Evolutionary conservation across 805 yeast species (phyloP), one percentile per base, ranked within the genome.

Genomic region (Sugiyamaella floridensis): DNA sequence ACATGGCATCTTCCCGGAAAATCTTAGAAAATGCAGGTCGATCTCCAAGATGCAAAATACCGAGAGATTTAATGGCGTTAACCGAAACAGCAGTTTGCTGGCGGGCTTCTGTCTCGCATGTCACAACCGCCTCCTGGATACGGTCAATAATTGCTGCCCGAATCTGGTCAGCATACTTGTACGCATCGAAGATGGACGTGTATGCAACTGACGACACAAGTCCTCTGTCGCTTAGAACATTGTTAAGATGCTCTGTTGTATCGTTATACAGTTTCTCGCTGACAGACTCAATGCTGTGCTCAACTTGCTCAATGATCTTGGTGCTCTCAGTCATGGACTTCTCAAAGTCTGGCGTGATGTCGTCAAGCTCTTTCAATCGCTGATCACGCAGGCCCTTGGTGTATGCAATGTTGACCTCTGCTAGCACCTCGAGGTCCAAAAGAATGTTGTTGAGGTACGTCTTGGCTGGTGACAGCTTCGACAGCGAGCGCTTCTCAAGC

Each of bases 391-490:
- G 86, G 22, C 72, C 68, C 12, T 68, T 59, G 58, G 82, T 78
- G 12, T 78, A 70, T n/a, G 74, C 67, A 48, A 80, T 75, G 64
- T 90, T 93, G n/a, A 79, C 69, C 9, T 74, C 69, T 0, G 95
- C 76, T 18, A 93, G 72, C 1, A 71, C 68, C 48, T 72, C 71
- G 42, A 92, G 63, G 62, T 93, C 99, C 19, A 67, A 67, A 43
- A 86, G 76, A 11, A 90, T 64, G 61, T 89, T 92, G 16, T 75
- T 55, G 28, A 92, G 70, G 61, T 86, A 93, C n/a, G 84, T 90
- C 63, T 89, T 89, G 0, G 97, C 98, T 0, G 99, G 99, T 37
- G 88, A 77, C 12, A 93, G 73, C 65, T 93, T 93, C 0, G 98
- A 89, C 10, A 86, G 67, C 0, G 97, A 82, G 62, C 99, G 78